phyloP scores from a whole-genome alignment of 805 yeast genomes.

The Monosporozyma siamensis region DNA sequence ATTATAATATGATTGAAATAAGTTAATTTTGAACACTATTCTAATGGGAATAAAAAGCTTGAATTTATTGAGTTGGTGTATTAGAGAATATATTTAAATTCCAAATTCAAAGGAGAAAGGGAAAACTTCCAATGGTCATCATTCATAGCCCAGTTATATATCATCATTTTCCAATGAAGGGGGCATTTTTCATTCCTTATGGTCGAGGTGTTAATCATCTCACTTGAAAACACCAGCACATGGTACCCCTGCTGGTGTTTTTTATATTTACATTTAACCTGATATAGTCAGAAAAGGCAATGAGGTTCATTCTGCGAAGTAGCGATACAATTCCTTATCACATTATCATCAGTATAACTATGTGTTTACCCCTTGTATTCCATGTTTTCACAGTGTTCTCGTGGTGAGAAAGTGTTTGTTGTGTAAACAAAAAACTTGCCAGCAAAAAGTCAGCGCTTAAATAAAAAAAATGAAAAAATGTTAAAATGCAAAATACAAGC shows the following conservation, averaged over 20 bases:
- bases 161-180: neutral
- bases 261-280: neutral
- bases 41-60: no score
- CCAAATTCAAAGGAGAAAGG: neutral
- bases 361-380: no score
- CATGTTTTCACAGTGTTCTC: no score
- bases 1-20: neutral
- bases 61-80: no score
- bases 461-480: neutral
- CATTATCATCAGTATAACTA: no score
- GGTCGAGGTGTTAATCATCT: no score
- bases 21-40: no score
- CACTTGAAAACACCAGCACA: no score
- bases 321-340: no score
- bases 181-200: no score
- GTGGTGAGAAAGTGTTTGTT: no score
- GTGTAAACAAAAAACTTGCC: slow-evolving; percentile 3
- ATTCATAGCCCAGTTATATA: neutral
- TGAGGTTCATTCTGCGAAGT: neutral
- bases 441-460: slow-evolving; percentile 1
- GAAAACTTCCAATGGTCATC: neutral
- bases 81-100: no score
- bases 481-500: neutral
- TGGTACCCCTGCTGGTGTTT: neutral
- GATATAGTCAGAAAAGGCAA: neutral